Percentiles rank a stretch among this genome's conserved stretches.
phyloP scores from a whole-genome alignment of 2,329 filamentous ascomycete species.

The Samsoniella hepiali region DNA sequence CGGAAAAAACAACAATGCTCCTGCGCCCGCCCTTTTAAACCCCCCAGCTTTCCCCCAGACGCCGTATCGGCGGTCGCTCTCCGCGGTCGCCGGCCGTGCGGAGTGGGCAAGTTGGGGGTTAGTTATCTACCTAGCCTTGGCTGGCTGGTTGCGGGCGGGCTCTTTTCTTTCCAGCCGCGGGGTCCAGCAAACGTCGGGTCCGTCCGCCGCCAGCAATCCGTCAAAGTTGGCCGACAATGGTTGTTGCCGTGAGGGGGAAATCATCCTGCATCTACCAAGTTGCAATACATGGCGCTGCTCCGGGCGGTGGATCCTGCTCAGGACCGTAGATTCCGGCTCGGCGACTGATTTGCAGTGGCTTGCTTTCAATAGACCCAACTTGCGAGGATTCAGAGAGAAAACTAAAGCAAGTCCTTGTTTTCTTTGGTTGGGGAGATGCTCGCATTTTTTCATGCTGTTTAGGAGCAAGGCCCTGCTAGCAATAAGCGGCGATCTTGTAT shows the following conservation, averaged over 20 bases:
- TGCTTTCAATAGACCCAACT: too few species aligned
- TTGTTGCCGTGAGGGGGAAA: background rate
- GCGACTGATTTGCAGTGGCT: too few species aligned
- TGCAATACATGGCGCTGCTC: too few species aligned
- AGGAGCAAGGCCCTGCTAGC: too few species aligned
- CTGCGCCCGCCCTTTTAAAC: background rate
- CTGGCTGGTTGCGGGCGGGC: background rate
- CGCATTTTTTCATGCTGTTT: too few species aligned
- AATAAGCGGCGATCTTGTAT: too few species aligned
- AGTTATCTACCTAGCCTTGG: background rate
- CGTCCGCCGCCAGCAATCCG: conserved; percentile 2
- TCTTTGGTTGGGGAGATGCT: too few species aligned
- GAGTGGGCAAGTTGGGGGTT: background rate
- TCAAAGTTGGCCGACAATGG: background rate
- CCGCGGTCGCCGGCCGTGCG: conserved; percentile 16
- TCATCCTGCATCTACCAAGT: too few species aligned
- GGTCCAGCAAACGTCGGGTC: background rate
- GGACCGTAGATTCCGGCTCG: too few species aligned
- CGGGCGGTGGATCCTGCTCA: too few species aligned
- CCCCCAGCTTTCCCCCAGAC: background rate
- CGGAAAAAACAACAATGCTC: background rate
- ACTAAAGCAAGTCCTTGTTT: too few species aligned
- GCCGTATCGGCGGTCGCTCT: conserved; percentile 14
- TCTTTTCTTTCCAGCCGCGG: background rate
- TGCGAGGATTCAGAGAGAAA: too few species aligned